A percentile compares a stretch with the other conserved stretches of the same genome.
Conservation (phyloP, 2,329 filamentous ascomycete genomes). For the Ramularia endophylla region DNA sequence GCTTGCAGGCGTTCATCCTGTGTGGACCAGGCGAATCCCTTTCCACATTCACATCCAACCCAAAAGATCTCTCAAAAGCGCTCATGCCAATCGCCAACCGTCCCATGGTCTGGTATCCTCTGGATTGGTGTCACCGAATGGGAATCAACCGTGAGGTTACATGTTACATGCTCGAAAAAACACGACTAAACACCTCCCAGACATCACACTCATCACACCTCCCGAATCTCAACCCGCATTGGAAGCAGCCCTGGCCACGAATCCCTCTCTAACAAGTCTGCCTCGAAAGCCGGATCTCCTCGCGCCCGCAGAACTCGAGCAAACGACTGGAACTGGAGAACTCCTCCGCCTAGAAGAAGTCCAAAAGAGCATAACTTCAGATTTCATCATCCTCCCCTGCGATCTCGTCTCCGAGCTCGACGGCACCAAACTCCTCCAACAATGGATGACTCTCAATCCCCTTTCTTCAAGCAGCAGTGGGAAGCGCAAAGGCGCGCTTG, state of each 20-base stretch:
- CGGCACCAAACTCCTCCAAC: constrained; percentile 74
- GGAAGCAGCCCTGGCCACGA: constrained; percentile 64
- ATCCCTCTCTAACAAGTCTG: constrained; percentile 69
- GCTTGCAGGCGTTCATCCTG: constrained; percentile 76
- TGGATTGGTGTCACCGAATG: constrained; percentile 78
- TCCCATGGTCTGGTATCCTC: constrained; percentile 85
- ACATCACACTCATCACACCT: constrained; percentile 53
- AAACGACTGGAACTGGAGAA: constrained; percentile 84
- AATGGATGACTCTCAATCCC: constrained; percentile 75
- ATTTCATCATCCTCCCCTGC: constrained; percentile 89
- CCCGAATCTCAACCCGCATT: constrained; percentile 58
- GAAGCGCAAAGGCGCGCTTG: constrained; percentile 69
- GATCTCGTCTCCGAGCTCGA: constrained; percentile 88
- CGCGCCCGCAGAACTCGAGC: constrained; percentile 67
- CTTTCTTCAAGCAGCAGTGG: constrained; percentile 49
- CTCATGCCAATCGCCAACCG: constrained; percentile 76
- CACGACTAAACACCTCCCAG: constrained; percentile 18
- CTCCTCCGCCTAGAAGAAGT: constrained; percentile 81
- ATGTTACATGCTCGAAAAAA: neutral
- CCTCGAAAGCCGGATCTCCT: constrained; percentile 71
- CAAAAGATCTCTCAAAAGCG: constrained; percentile 75
- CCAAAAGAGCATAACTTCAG: constrained; percentile 67
- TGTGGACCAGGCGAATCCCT: constrained; percentile 79
- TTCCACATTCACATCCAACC: constrained; percentile 74
- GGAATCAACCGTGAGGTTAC: constrained; percentile 59